These are phyloP conservation scores for Pseudocercospora macadamiae DNA, from an alignment of 2,329 filamentous ascomycete species.

Conservation along the genomic window DNA sequence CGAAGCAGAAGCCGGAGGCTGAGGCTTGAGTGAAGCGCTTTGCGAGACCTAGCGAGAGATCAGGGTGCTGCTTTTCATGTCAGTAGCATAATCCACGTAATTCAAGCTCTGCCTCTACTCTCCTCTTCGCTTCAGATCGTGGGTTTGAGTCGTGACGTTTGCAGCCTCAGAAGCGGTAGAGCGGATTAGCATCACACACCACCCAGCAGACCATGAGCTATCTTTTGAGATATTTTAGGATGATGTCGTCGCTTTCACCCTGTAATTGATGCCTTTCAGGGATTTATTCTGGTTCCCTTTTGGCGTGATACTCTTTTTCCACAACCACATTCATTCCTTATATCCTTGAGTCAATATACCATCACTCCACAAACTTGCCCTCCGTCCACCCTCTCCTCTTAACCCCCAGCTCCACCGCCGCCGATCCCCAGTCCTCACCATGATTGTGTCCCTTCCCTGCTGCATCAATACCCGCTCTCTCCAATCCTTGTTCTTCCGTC, in stretches of 20 bases:
- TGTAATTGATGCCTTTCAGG: too few relatives aligned
- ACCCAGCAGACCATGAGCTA: too few relatives aligned
- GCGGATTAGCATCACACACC: too few relatives aligned
- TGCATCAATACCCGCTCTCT: constrained; percentile 71
- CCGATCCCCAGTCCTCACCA: constrained; percentile 92
- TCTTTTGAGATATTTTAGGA: too few relatives aligned
- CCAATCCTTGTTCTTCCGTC: constrained; percentile 82
- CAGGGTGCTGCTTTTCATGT: background rate
- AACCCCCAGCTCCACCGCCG: constrained; percentile 89
- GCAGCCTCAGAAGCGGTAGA: too few relatives aligned
- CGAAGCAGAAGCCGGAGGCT: constrained; percentile 7
- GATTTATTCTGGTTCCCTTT: too few relatives aligned
- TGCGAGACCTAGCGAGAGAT: background rate
- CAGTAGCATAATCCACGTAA: background rate
- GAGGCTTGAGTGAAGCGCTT: background rate
- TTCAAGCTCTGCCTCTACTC: too few relatives aligned
- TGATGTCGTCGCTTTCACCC: too few relatives aligned
- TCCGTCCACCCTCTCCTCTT: constrained; percentile 84
- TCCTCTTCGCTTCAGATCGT: too few relatives aligned
- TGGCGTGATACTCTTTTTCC: background rate
- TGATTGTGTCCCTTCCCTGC: constrained; percentile 74
- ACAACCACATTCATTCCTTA: background rate
- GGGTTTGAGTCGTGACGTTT: too few relatives aligned
- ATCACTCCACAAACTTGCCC: constrained; percentile 60
- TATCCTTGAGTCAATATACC: too few relatives aligned